Conservation (phyloP, 306 rosid genomes). For the Cucurbita pepo region DNA sequence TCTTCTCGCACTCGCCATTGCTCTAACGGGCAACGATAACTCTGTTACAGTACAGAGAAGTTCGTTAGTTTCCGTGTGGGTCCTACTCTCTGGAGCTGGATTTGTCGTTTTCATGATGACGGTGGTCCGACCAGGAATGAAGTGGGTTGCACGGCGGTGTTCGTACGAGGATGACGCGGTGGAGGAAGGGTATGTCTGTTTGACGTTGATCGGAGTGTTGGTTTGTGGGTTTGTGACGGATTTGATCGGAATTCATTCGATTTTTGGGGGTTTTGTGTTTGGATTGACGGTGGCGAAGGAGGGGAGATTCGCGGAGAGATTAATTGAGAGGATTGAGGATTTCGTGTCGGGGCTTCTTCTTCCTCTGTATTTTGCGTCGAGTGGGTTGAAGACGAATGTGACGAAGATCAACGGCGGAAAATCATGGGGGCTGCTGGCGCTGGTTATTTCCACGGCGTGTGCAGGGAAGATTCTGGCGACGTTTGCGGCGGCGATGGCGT, state of each 20-base stretch:
- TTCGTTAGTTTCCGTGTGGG: constrained; percentile 55
- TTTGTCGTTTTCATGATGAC: constrained; percentile 56
- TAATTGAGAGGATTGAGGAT: constrained; percentile 65
- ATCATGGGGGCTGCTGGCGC: constrained; percentile 57
- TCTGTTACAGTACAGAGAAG: constrained; percentile 17
- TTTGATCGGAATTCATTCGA: constrained; percentile 65
- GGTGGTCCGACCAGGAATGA: constrained; percentile 45
- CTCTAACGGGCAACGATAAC: constrained; percentile 33
- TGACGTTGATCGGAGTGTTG: constrained; percentile 52
- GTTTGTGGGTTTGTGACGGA: constrained; percentile 63
- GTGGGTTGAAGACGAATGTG: constrained; percentile 77
- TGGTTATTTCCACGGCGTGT: constrained; percentile 57
- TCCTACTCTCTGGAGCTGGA: constrained; percentile 41
- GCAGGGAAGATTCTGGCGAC: constrained; percentile 74
- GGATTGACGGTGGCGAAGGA: constrained; percentile 67
- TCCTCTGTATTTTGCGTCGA: constrained; percentile 71
- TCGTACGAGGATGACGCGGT: constrained; percentile 24
- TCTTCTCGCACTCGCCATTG: constrained; percentile 62
- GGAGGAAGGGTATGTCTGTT: constrained; percentile 44
- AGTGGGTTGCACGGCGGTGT: constrained; percentile 31
- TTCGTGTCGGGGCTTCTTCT: constrained; percentile 64
- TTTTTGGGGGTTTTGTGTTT: constrained; percentile 73
- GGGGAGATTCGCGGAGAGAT: constrained; percentile 35
- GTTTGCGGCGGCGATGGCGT: constrained; percentile 47
- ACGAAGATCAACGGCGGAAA: constrained; percentile 35